Conservation (phyloP, 164 flowering plant species). For the Echeveria elegans region DNA sequence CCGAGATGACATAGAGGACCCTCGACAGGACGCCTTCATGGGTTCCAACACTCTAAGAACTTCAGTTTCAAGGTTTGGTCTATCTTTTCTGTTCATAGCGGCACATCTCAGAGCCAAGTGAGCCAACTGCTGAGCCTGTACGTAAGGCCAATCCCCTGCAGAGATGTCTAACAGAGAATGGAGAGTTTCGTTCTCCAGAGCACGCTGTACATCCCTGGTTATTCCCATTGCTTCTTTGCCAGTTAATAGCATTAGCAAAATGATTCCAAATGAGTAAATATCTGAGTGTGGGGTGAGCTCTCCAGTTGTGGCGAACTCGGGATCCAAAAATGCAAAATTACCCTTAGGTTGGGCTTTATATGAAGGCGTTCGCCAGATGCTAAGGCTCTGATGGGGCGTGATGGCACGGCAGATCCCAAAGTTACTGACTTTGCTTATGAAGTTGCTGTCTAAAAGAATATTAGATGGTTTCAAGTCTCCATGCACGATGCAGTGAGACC, state of each 20-base stretch:
- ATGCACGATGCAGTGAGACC: conserved; percentile 35
- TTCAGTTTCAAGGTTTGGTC: not conserved
- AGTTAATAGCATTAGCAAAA: conserved; percentile 42
- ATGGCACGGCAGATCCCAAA: conserved; percentile 56
- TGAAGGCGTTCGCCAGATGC: conserved; percentile 19
- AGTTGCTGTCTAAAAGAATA: conserved; percentile 44
- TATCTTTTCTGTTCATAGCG: not conserved
- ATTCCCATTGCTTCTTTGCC: conserved; percentile 40
- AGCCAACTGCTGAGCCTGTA: conserved; percentile 43
- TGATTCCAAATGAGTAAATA: conserved; percentile 51
- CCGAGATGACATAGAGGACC: not conserved
- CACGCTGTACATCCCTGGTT: conserved; percentile 30
- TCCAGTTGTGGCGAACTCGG: conserved; percentile 61
- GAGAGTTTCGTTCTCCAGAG: conserved; percentile 30
- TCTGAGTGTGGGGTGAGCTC: conserved; percentile 51
- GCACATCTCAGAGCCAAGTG: conserved; percentile 6
- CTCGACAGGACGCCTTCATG: conserved; percentile 1
- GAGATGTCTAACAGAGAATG: conserved; percentile 33
- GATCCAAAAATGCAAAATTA: conserved; percentile 60
- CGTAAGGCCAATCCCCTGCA: conserved; percentile 89
- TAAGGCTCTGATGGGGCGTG: conserved; percentile 13
- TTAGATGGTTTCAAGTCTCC: conserved; percentile 52
- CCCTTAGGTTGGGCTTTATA: conserved; percentile 56
- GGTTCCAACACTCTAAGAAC: conserved; percentile 7
- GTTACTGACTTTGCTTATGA: conserved; percentile 37